phyloP scores from a whole-genome alignment of 208 protist genomes.

The Leishmania aethiopica region DNA sequence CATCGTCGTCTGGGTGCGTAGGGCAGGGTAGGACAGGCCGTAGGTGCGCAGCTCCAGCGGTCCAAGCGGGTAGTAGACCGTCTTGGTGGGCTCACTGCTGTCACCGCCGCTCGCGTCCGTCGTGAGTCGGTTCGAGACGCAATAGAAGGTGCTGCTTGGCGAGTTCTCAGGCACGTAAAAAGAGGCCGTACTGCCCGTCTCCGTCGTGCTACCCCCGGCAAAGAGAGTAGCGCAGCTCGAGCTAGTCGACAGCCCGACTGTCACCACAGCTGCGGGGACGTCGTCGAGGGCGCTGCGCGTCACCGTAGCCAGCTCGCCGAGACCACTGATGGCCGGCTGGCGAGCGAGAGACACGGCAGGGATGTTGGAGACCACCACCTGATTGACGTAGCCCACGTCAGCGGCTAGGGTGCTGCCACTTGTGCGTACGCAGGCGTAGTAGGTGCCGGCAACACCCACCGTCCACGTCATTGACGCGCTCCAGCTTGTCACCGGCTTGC shows the following conservation, averaged over 20 bases:
- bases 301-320: slow-evolving; percentile 47
- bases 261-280: slow-evolving; percentile 32
- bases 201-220: slow-evolving; percentile 33
- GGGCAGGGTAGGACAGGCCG: slow-evolving; percentile 43
- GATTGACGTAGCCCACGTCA: slow-evolving; percentile 33
- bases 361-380: slow-evolving; percentile 41
- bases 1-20: slow-evolving; percentile 36
- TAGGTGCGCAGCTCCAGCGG: slow-evolving; percentile 40
- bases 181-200: slow-evolving; percentile 29
- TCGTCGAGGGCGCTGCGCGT: slow-evolving; percentile 29
- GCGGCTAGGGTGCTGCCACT: slow-evolving; percentile 3
- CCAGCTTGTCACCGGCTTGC: slow-evolving; percentile 28
- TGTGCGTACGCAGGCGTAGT: slow-evolving; percentile 67
- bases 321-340: slow-evolving; percentile 42
- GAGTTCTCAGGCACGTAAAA: slow-evolving; percentile 51
- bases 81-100: slow-evolving; percentile 22
- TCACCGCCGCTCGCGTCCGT: slow-evolving; percentile 10
- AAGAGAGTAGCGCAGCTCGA: slow-evolving; percentile 34
- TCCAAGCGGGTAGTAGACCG: slow-evolving; percentile 39
- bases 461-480: slow-evolving; percentile 34
- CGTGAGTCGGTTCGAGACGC: slow-evolving; percentile 55
- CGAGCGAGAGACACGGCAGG: slow-evolving; percentile 42
- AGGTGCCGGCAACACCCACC: slow-evolving; percentile 41
- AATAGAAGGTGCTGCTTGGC: slow-evolving; percentile 35
- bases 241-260: slow-evolving; percentile 49